A percentile compares a stretch with the other conserved stretches of the same genome.
These are phyloP conservation scores for Arachis hypogaea DNA, from an alignment of 306 rosid species.

Conservation along the genomic window DNA sequence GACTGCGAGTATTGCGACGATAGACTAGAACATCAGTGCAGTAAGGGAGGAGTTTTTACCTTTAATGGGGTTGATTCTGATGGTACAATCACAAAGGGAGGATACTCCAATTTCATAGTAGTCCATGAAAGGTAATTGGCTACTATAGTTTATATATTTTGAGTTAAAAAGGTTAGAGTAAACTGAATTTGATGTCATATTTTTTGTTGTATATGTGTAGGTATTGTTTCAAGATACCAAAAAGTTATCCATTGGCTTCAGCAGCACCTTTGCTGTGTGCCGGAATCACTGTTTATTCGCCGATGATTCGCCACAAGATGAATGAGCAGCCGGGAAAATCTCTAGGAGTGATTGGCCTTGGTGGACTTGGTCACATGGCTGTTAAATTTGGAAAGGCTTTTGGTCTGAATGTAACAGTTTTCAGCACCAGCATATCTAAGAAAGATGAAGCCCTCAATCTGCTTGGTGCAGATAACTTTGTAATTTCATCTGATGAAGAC, in stretches of 20 bases:
- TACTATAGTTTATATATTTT: too few relatives aligned
- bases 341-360: conserved; percentile 90
- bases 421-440: conserved; percentile 86
- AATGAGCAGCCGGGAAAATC: conserved; percentile 88
- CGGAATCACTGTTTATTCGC: conserved; percentile 86
- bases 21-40: conserved; percentile 53
- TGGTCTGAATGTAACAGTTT: conserved; percentile 69
- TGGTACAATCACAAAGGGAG: conserved; percentile 84
- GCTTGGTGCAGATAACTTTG: conserved; percentile 84
- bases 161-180: too few relatives aligned
- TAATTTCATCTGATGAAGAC: conserved; percentile 69
- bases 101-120: conserved; percentile 73
- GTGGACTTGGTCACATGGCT: conserved; percentile 95
- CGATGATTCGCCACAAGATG: conserved; percentile 86
- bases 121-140: conserved; percentile 68
- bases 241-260: conserved; percentile 72
- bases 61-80: conserved; percentile 71
- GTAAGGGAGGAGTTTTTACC: conserved; percentile 53
- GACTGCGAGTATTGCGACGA: conserved; percentile 76
- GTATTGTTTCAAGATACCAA: conserved; percentile 81
- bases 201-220: conserved; percentile 44
- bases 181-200: background rate
- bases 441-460: conserved; percentile 69
- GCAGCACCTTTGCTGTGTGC: conserved; percentile 98
- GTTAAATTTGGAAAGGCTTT: conserved; percentile 88